Evolutionary conservation across 192 early-diverging fungal species (phyloP).

Genomic region (Paraglomus brasilianum): DNA sequence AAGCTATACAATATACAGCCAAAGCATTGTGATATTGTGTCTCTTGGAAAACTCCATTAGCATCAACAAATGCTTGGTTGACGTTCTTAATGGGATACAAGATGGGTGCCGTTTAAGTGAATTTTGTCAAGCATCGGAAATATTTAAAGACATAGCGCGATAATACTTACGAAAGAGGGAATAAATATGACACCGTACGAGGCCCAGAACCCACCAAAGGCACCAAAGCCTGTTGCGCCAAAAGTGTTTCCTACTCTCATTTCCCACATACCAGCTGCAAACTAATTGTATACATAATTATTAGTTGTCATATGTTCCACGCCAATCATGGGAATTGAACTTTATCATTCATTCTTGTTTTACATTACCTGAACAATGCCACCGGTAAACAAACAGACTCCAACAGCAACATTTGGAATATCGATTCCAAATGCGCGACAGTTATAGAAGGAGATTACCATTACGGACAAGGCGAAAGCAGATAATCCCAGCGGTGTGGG

Average conservation of each 20-base stretch:
- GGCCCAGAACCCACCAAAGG: slow-evolving; percentile 31
- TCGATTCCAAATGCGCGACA: slow-evolving; percentile 36
- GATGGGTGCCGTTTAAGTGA: no score
- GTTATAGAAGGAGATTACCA: slow-evolving; percentile 3
- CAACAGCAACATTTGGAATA: slow-evolving; percentile 65
- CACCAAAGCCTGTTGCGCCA: slow-evolving; percentile 73
- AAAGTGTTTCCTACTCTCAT: slow-evolving; percentile 77
- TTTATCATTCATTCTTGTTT: no score
- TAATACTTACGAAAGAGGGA: slow-evolving; percentile 16
- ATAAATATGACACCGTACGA: slow-evolving; percentile 17
- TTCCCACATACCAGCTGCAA: slow-evolving; percentile 84
- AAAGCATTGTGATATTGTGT: slow-evolving; percentile 12
- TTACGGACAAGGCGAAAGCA: slow-evolving; percentile 55
- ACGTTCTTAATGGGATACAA: no score
- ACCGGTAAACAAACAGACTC: slow-evolving; percentile 63
- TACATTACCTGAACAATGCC: slow-evolving; percentile 54
- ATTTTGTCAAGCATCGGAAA: no score
- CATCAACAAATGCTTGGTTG: no score
- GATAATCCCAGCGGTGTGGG: slow-evolving; percentile 66
- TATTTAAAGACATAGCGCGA: no score
- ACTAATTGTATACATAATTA: slow-evolving; percentile 34
- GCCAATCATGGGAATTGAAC: slow-evolving; percentile 59
- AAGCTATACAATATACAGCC: neutral
- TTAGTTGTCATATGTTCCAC: slow-evolving; percentile 57
- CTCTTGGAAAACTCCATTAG: no score